Conservation (phyloP, 1,139 yeast genomes). For the Suhomyces bolitotheri region DNA sequence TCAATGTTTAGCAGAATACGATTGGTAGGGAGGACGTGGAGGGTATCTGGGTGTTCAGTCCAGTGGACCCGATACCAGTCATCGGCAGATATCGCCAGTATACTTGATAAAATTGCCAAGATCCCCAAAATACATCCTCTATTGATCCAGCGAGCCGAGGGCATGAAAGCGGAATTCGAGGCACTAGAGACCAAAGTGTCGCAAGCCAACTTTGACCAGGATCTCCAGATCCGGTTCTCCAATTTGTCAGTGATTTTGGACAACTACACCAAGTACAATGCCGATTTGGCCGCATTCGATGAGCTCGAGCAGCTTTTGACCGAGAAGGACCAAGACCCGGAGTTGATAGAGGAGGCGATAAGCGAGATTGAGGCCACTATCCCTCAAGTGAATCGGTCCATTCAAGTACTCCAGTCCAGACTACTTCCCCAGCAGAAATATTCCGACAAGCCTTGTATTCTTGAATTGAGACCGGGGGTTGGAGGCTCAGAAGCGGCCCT, state of each 20-base stretch:
- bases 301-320: slow-evolving; percentile 38
- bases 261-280: slow-evolving; percentile 48
- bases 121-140: slow-evolving; percentile 53
- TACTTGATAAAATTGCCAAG: slow-evolving; percentile 11
- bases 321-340: slow-evolving; percentile 33
- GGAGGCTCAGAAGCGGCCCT: slow-evolving; percentile 95
- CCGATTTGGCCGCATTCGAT: slow-evolving; percentile 33
- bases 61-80: slow-evolving; percentile 1
- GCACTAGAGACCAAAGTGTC: slow-evolving; percentile 49
- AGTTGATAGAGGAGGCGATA: slow-evolving; percentile 31
- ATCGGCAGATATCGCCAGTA: slow-evolving; percentile 1
- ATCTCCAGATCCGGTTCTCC: slow-evolving; percentile 57
- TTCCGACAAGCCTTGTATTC: slow-evolving; percentile 72
- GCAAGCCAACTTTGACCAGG: slow-evolving; percentile 54
- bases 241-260: slow-evolving; percentile 56
- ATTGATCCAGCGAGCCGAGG: slow-evolving; percentile 60
- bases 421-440: slow-evolving; percentile 78
- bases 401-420: slow-evolving; percentile 51
- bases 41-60: too few relatives aligned
- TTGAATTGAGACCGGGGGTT: slow-evolving; percentile 92
- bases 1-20: slow-evolving; percentile 2
- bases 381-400: slow-evolving; percentile 38
- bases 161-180: slow-evolving; percentile 50
- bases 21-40: not conserved
- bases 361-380: slow-evolving; percentile 27